Base-by-base conservation (phyloP, 441 rosid genomes). In the Rhodomyrtus psidioides region DNA sequence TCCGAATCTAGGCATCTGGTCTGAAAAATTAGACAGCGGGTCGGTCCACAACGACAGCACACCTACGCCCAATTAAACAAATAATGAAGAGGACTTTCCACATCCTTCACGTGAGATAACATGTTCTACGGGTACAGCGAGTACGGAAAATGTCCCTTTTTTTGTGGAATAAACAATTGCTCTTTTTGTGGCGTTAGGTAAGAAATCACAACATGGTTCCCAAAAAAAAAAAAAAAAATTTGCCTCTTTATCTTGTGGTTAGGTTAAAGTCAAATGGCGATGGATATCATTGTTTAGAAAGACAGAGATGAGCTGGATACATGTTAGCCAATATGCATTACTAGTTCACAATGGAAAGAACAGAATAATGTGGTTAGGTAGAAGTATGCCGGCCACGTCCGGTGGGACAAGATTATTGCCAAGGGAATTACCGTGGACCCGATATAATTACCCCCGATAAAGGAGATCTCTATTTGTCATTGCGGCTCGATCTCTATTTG, bases 381-480 rank as follows among this genome's bases (percentile, higher is more conserved):
- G 2, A 34, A 34, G 49, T 5, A 39, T 0, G n/a, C n/a, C 8
- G 1, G 6, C 0, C 26, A 9, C 8, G 2, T 10, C n/a, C 2
- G 0, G 0, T 2, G 49, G 44, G 1, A 34, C 49, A 12, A 5
- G 7, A 34, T 10, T 7, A 21, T 70, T 39, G 2, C 6, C 4
- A 9, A 19, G 42, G 79, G 79, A 70, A 70, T 34, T 5, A 19
- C 49, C 8, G n/a, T 0, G 15, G 7, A 30, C 9, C 0, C 12
- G 0, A 62, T 30, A 30, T 30, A 4, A 62, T 62, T 62, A 30
- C 12, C 0, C 12, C 4, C 9, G 4, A 28, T 17, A 17, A 21
- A 30, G 34, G 34, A 34, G 34, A 34, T 34, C 34, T 34, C 4
- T 34, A 34, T 34, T 34, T 34, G 34, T 34, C 4, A 34, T 34